Evolutionary conservation across 78 protist species (phyloP).

Genomic region (Dictyostelium discoideum): dicty_2.7 NC_007090.3:2854001-2854500

Average conservation of each 20-base stretch:
- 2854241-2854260: constrained; percentile 86
- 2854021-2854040: constrained; percentile 66
- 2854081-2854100: constrained; percentile 75
- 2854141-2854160: constrained; percentile 78
- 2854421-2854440: neutral
- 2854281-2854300: constrained; percentile 73
- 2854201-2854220: constrained; percentile 81
- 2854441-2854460: too few species aligned
- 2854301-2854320: constrained; percentile 32
- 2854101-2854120: constrained; percentile 82
- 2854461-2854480: too few species aligned
- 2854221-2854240: constrained; percentile 84
- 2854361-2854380: neutral
- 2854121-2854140: constrained; percentile 53
- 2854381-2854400: neutral
- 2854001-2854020: constrained; percentile 81
- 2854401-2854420: neutral
- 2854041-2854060: constrained; percentile 85
- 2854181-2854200: constrained; percentile 84
- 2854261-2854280: constrained; percentile 77
- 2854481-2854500: too few species aligned
- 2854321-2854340: constrained; percentile 34
- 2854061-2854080: constrained; percentile 86
- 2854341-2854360: constrained; percentile 64
- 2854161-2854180: constrained; percentile 88